Percentiles rank a stretch among this genome's conserved stretches.
phyloP scores from a whole-genome alignment of 2,329 filamentous ascomycete species.

The Plectosphaerella plurivora region DNA sequence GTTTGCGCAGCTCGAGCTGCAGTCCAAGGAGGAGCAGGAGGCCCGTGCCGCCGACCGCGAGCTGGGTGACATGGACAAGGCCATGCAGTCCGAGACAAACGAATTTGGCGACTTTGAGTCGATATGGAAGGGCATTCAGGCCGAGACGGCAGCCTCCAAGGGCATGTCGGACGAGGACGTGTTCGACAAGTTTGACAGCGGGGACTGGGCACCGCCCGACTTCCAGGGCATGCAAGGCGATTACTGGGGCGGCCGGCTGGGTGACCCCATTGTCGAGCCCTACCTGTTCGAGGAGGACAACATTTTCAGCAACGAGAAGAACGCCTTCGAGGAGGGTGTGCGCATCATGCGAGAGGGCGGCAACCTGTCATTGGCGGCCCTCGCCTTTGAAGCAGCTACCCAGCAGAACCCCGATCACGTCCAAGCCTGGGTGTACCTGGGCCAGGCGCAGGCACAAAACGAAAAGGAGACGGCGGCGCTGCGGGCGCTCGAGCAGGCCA shows the following conservation, averaged over 20 bases:
- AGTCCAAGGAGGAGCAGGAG: constrained; percentile 51
- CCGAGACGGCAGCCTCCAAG: constrained; percentile 66
- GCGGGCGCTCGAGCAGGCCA: constrained; percentile 82
- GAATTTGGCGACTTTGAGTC: constrained; percentile 86
- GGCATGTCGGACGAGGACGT: constrained; percentile 66
- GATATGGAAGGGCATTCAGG: constrained; percentile 79
- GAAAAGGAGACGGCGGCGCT: constrained; percentile 98
- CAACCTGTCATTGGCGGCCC: constrained; percentile 85
- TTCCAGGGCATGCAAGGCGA: constrained; percentile 63
- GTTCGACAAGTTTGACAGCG: constrained; percentile 67
- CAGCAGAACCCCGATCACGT: constrained; percentile 85
- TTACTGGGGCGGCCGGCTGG: constrained; percentile 54
- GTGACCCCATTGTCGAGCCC: constrained; percentile 76
- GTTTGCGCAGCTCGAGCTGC: constrained; percentile 80
- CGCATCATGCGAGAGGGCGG: constrained; percentile 91
- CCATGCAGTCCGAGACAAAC: constrained; percentile 64
- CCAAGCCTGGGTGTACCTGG: constrained; percentile 90
- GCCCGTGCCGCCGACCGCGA: constrained; percentile 68
- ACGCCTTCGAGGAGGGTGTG: constrained; percentile 89
- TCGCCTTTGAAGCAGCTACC: constrained; percentile 93
- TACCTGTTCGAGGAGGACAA: constrained; percentile 97
- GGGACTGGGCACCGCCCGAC: constrained; percentile 64
- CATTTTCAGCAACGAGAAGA: constrained; percentile 72
- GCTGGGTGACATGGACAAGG: constrained; percentile 77
- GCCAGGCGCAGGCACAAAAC: constrained; percentile 92